phyloP scores from a whole-genome alignment of 2,329 filamentous ascomycete species.

The Ceratocystis lukuohia region DNA sequence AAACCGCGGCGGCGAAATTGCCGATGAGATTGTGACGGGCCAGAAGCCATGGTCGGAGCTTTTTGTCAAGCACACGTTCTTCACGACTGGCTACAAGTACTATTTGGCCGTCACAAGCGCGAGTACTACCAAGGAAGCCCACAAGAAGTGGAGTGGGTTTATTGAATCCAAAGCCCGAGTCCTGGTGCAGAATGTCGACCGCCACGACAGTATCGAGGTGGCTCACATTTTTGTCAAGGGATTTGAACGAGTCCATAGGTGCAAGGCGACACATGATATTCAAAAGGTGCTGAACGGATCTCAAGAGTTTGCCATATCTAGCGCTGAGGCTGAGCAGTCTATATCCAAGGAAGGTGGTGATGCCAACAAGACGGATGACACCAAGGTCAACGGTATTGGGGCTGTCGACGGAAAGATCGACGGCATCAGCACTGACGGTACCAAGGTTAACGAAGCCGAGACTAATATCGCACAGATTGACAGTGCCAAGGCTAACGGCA shows the following conservation, averaged over 20 bases:
- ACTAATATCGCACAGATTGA: no score
- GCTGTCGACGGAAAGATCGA: slow-evolving; percentile 22
- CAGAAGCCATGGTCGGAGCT: slow-evolving; percentile 74
- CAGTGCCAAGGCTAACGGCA: no score
- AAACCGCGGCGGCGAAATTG: slow-evolving; percentile 60
- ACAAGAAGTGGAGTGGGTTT: slow-evolving; percentile 77
- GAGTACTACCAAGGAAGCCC: slow-evolving; percentile 68
- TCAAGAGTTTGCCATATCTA: slow-evolving; percentile 32
- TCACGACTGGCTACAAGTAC: slow-evolving; percentile 86
- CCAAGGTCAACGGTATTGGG: slow-evolving; percentile 30
- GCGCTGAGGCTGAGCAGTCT: neutral
- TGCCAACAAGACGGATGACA: slow-evolving; percentile 26
- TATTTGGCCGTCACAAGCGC: slow-evolving; percentile 81
- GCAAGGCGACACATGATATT: slow-evolving; percentile 39
- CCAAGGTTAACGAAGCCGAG: no score
- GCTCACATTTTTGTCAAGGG: slow-evolving; percentile 90
- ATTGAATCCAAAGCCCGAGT: slow-evolving; percentile 88
- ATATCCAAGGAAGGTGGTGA: slow-evolving; percentile 19
- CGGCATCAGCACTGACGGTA: no score
- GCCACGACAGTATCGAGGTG: slow-evolving; percentile 63
- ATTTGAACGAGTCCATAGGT: slow-evolving; percentile 70
- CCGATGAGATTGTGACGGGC: slow-evolving; percentile 64
- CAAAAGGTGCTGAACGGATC: slow-evolving; percentile 42
- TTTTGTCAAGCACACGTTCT: slow-evolving; percentile 84
- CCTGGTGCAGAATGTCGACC: slow-evolving; percentile 70